Percentiles rank a stretch among this genome's conserved stretches.
These are phyloP conservation scores for Candida verbasci DNA, from an alignment of 805 yeast genomes.

Conservation along the genomic window DNA sequence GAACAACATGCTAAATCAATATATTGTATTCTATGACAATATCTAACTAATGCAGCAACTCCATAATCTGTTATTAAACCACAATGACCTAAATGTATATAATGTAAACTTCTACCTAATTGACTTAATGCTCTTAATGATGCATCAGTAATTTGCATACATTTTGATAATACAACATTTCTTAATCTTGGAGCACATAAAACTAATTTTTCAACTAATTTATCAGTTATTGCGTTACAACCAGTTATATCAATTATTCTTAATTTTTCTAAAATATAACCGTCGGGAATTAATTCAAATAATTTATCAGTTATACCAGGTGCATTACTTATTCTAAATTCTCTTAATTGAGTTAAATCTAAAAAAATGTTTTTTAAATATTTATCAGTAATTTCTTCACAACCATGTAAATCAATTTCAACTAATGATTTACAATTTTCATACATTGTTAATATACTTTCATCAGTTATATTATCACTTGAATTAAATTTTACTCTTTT, in stretches of 20 bases:
- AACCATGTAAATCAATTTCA: slow-evolving; percentile 84
- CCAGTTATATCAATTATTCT: slow-evolving; percentile 83
- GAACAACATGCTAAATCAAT: slow-evolving; percentile 94
- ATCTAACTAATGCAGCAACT: slow-evolving; percentile 65
- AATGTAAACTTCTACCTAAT: slow-evolving; percentile 77
- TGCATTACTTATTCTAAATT: slow-evolving; percentile 76
- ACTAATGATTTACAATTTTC: slow-evolving; percentile 74
- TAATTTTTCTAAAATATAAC: slow-evolving; percentile 53
- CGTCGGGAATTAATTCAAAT: slow-evolving; percentile 50
- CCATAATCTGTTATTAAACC: slow-evolving; percentile 85
- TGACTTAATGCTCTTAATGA: slow-evolving; percentile 67
- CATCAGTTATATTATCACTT: slow-evolving; percentile 62
- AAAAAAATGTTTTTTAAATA: slow-evolving; percentile 54
- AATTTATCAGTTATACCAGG: slow-evolving; percentile 64
- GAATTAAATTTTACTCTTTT: slow-evolving; percentile 81
- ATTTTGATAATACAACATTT: slow-evolving; percentile 85
- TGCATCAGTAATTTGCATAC: slow-evolving; percentile 79
- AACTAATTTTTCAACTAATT: slow-evolving; percentile 68
- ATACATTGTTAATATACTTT: slow-evolving; percentile 54
- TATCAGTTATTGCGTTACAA: slow-evolving; percentile 77
- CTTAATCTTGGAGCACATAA: slow-evolving; percentile 78
- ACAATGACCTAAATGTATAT: slow-evolving; percentile 93
- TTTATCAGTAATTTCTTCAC: slow-evolving; percentile 68
- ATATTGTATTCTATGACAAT: slow-evolving; percentile 82
- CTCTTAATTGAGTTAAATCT: slow-evolving; percentile 70